Evolutionary conservation across 805 yeast genomes (phyloP).

Genomic region (Monosporozyma aquatica): DNA sequence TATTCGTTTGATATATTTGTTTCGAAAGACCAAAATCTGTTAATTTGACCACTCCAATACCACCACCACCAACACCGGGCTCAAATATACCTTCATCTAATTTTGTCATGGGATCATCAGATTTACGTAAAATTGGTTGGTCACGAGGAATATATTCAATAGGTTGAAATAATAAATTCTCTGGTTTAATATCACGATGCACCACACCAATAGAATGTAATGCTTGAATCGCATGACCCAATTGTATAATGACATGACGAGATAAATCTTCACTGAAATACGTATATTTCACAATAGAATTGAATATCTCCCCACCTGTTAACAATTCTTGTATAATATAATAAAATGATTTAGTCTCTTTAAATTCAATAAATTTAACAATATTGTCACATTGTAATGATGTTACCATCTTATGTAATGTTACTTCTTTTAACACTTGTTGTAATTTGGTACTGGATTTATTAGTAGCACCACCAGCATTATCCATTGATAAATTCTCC

Average conservation of each 20-base stretch:
- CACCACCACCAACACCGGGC: conserved; percentile 84
- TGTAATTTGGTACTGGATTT: conserved; percentile 28
- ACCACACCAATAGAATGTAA: conserved; percentile 71
- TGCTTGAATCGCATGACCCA: conserved; percentile 56
- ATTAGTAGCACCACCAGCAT: conserved; percentile 8
- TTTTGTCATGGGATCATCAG: conserved; percentile 62
- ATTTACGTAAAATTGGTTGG: conserved; percentile 38
- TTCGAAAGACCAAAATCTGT: conserved; percentile 96
- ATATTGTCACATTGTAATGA: conserved; percentile 44
- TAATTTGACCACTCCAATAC: conserved; percentile 78
- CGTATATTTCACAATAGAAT: conserved; percentile 57
- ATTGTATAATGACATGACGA: conserved; percentile 54
- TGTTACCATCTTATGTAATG: conserved; percentile 57
- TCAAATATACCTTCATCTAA: conserved; percentile 80
- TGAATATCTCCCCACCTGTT: conserved; percentile 70
- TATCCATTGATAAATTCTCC: conserved; percentile 43
- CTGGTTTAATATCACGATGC: conserved; percentile 79
- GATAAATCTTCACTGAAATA: conserved; percentile 58
- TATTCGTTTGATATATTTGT: conserved; percentile 76
- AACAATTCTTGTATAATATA: conserved; percentile 66
- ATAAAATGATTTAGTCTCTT: conserved; percentile 51
- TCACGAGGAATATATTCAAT: conserved; percentile 41
- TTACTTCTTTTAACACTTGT: conserved; percentile 72
- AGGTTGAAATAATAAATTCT: conserved; percentile 58
- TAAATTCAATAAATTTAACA: conserved; percentile 55